Conservation (phyloP, 768 basidiomycete species). For the Dendrothele bispora region DNA sequence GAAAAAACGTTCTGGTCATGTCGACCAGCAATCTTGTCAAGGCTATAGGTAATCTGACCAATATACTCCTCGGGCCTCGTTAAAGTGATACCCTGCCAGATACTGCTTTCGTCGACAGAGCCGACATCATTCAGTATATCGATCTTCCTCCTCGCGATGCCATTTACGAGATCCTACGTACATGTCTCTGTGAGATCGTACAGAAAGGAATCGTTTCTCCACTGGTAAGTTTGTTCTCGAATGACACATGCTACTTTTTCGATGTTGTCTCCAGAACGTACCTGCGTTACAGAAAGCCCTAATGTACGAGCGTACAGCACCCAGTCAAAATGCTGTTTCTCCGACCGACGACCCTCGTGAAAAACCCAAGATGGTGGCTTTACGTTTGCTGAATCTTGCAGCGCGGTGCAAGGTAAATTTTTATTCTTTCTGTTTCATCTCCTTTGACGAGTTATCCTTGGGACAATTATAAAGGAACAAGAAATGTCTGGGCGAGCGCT, state of each 20-base stretch:
- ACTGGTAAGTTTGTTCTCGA: conserved; percentile 46
- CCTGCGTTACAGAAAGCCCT: conserved; percentile 63
- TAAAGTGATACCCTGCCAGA: conserved; percentile 47
- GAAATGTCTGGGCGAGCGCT: conserved; percentile 92
- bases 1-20: conserved; percentile 94
- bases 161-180: conserved; percentile 87
- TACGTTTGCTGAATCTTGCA: conserved; percentile 67
- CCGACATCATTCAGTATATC: conserved; percentile 94
- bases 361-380: conserved; percentile 52
- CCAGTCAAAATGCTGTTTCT: conserved; percentile 17
- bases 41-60: conserved; percentile 72
- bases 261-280: conserved; percentile 44
- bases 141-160: conserved; percentile 90
- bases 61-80: not conserved
- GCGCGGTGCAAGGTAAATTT: conserved; percentile 72
- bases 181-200: conserved; percentile 81
- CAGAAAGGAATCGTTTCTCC: conserved; percentile 65
- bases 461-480: conserved; percentile 47
- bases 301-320: conserved; percentile 49
- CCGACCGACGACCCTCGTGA: conserved; percentile 37
- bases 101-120: conserved; percentile 93
- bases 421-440: conserved; percentile 1
- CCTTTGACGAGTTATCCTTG: not conserved
- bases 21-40: conserved; percentile 94
- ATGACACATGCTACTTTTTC: not conserved